Conservation (phyloP, 2,329 filamentous ascomycete species). For the Lachnellula hyalina region DNA sequence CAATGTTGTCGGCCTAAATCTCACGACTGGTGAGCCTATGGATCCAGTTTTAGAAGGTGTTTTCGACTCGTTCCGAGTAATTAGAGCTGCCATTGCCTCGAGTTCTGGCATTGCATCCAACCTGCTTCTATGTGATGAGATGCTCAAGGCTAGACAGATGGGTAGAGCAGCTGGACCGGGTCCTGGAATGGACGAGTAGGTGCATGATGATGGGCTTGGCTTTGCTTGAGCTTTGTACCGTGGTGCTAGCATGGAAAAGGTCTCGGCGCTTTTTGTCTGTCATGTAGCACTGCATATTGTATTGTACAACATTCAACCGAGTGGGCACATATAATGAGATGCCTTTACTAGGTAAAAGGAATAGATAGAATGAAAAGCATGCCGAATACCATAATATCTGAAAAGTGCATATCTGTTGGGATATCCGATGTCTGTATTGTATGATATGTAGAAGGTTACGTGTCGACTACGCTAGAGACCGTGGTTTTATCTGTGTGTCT, state of each 20-base stretch:
- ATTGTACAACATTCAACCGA: conserved; percentile 1
- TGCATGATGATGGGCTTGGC: background rate
- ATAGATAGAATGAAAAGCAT: background rate
- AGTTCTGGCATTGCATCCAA: conserved; percentile 95
- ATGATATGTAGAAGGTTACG: too few species aligned
- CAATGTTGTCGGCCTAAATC: conserved; percentile 78
- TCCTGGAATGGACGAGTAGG: conserved; percentile 54
- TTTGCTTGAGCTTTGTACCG: background rate
- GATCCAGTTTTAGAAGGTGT: conserved; percentile 89
- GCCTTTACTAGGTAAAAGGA: background rate
- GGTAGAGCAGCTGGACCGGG: conserved; percentile 57
- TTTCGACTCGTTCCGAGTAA: conserved; percentile 91
- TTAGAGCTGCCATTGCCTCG: conserved; percentile 89
- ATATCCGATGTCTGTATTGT: too few species aligned
- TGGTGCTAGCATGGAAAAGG: background rate
- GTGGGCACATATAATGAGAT: background rate
- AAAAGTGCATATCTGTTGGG: too few species aligned
- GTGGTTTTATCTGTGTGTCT: too few species aligned
- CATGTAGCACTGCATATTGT: conserved; percentile 1
- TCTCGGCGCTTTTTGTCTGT: background rate
- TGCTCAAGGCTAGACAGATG: conserved; percentile 98
- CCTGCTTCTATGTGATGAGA: conserved; percentile 89
- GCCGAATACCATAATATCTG: too few species aligned
- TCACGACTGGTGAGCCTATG: conserved; percentile 87
- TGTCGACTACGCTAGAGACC: too few species aligned